A percentile compares a stretch with the other conserved stretches of the same genome.
phyloP scores from a whole-genome alignment of 2,329 filamentous ascomycete genomes.

The Neofusicoccum ribis region DNA sequence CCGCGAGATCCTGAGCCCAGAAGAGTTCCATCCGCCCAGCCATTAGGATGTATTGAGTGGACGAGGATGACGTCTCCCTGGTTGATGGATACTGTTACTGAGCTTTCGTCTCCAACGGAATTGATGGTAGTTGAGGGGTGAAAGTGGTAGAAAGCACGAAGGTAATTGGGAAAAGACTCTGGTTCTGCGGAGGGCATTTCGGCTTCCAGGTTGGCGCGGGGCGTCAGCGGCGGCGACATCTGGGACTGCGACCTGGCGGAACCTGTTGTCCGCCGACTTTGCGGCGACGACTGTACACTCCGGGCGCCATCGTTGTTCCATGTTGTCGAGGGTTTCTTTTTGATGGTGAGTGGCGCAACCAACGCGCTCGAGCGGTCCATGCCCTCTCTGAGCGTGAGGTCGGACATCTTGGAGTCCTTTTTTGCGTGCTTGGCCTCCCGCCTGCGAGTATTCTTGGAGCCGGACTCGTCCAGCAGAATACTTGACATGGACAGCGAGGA shows the following conservation, averaged over 20 bases:
- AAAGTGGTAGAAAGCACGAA: conserved; percentile 92
- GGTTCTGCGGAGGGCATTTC: conserved; percentile 41
- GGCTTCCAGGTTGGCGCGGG: conserved; percentile 62
- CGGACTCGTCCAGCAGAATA: conserved; percentile 12
- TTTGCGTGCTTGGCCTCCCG: conserved; percentile 8
- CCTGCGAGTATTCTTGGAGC: conserved; percentile 5
- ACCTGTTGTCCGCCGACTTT: background rate
- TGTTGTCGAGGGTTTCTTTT: conserved; percentile 21
- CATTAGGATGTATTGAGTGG: conserved; percentile 96
- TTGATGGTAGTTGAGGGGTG: conserved; percentile 73
- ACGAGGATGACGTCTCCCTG: conserved; percentile 91
- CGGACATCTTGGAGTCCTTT: conserved; percentile 17
- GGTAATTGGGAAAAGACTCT: conserved; percentile 84
- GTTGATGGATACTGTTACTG: conserved; percentile 78
- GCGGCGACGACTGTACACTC: conserved; percentile 12
- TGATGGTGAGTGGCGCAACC: conserved; percentile 29
- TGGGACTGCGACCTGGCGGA: conserved; percentile 44
- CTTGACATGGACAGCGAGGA: conserved; percentile 8
- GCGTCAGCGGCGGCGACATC: conserved; percentile 77
- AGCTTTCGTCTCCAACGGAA: conserved; percentile 67
- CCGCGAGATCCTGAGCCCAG: conserved; percentile 82
- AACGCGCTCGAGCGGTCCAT: conserved; percentile 25
- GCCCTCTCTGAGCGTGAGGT: conserved; percentile 8
- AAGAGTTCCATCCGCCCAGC: conserved; percentile 95
- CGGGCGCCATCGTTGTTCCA: conserved; percentile 8